Base-by-base conservation (phyloP, 768 basidiomycete species). In the Lactarius psammicola region DNA sequence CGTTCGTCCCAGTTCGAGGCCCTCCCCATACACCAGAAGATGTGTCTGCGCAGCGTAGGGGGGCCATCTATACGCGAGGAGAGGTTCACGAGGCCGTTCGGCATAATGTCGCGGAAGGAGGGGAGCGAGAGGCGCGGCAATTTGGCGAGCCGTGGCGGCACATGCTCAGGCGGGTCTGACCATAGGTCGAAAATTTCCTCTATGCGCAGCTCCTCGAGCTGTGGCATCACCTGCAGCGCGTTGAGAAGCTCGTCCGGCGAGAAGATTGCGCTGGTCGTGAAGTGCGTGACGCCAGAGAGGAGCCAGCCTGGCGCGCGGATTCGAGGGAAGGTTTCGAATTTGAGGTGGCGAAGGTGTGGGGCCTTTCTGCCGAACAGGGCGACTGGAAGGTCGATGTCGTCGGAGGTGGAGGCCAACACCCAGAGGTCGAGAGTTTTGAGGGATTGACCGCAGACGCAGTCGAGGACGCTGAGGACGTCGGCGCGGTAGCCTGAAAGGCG, bases 21-120 rank as follows among this genome's bases (percentile, higher is more conserved):
- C 34, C 10, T 10, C 10, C 34, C 11, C 11, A 11, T 36, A 3
- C 10, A 36, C 34, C 34, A 36, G 34, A 36, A 62, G 46, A 66
- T 44, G 46, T 56, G 55, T 26, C 56, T 36, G 46, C 65, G 65
- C 49, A 66, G 59, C 4, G 56, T 62, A 10, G 44, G 10, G 8
- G 60, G 65, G 0, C 36, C 60, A 30, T 62, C 56, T 28, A 66
- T 53, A 36, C 23, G 46, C 30, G 28, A 30, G 17, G 53, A 13
- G n/a, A 66, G 60, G 20, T 40, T 3, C 28, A 57, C 55, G 55
- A 66, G 60, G 4, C 60, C 60, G 1, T 55, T 55, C 23, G 60
- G 65, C n/a, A n/a, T n/a, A 3, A 55, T 51, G 20, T 57, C 65
- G 7, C 56, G 46, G 65, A 66, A 61, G 10, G 65, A 38, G 8